These are phyloP conservation scores for Neurospora sp. DNA, from an alignment of 495 filamentous ascomycete species.

Conservation along the genomic window DNA sequence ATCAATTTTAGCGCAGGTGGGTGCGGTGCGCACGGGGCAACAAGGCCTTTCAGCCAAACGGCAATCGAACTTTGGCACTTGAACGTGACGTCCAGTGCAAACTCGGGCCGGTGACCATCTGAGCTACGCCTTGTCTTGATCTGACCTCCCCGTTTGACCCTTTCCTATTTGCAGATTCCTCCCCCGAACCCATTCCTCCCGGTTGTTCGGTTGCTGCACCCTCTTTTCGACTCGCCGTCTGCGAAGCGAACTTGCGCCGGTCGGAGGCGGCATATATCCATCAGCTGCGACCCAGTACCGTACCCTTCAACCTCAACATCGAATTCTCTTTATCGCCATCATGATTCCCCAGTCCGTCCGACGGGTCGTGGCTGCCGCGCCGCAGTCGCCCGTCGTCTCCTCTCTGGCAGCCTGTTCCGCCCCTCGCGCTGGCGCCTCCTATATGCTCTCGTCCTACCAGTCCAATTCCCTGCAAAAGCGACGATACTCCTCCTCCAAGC, in stretches of 20 bases:
- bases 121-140: background rate
- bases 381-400: slow-evolving; percentile 31
- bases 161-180: background rate
- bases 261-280: slow-evolving; percentile 8
- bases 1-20: slow-evolving; percentile 19
- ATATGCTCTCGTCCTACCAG: slow-evolving; percentile 26
- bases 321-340: slow-evolving; percentile 9
- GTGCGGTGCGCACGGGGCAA: slow-evolving; percentile 9
- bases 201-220: slow-evolving; percentile 3
- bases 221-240: background rate
- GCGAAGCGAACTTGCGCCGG: background rate
- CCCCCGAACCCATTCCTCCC: slow-evolving; percentile 5
- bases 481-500: slow-evolving; percentile 49
- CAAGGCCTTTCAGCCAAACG: slow-evolving; percentile 18
- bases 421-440: slow-evolving; percentile 24
- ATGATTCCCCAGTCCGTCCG: slow-evolving; percentile 46
- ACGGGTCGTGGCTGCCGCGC: slow-evolving; percentile 34
- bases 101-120: slow-evolving; percentile 10
- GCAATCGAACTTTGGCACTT: slow-evolving; percentile 6
- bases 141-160: background rate
- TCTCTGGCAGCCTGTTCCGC: slow-evolving; percentile 22
- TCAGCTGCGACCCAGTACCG: slow-evolving; percentile 4
- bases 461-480: slow-evolving; percentile 30
- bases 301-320: slow-evolving; percentile 2
- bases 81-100: slow-evolving; percentile 9